These are phyloP conservation scores for Tylopilus subfusipes DNA, from an alignment of 768 basidiomycete species.

Conservation along the genomic window DNA sequence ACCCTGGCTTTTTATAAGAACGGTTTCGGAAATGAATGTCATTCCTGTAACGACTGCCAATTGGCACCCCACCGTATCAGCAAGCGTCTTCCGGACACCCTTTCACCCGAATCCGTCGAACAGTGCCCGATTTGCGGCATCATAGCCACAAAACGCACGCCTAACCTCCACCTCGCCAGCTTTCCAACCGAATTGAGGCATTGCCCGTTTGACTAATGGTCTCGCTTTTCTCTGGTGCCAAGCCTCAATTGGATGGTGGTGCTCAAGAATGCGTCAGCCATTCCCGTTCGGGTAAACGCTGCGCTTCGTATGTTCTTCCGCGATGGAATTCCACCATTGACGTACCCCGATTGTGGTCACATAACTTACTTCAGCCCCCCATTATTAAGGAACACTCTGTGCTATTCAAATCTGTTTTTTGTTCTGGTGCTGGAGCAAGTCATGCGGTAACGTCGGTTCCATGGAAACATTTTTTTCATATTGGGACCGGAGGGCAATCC, in stretches of 20 bases:
- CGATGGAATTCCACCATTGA: constrained; percentile 23
- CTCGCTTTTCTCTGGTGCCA: constrained; percentile 25
- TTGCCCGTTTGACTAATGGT: constrained; percentile 32
- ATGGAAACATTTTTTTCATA: constrained; percentile 32
- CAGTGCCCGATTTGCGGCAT: constrained; percentile 21
- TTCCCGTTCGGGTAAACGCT: constrained; percentile 20
- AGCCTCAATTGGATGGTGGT: constrained; percentile 13
- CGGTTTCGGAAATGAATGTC: constrained; percentile 34
- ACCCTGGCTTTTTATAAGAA: constrained; percentile 29
- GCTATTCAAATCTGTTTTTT: constrained; percentile 25
- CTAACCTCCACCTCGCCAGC: constrained; percentile 16
- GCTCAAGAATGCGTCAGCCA: constrained; percentile 11
- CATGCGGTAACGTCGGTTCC: constrained; percentile 19
- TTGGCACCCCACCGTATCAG: constrained; percentile 16
- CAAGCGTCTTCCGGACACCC: constrained; percentile 28
- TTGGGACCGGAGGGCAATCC: constrained; percentile 19
- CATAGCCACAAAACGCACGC: constrained; percentile 27
- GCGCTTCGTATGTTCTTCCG: constrained; percentile 28
- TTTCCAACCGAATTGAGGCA: constrained; percentile 23
- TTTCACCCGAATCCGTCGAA: constrained; percentile 32
- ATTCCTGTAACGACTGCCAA: constrained; percentile 30
- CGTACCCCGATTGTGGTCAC: constrained; percentile 24
- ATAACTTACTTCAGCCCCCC: constrained; percentile 21
- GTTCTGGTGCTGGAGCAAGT: constrained; percentile 20
- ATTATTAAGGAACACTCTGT: constrained; percentile 31